Conservation (phyloP, 371 early-diverging fungal species). For the Saksenaea vasiformis region DNA sequence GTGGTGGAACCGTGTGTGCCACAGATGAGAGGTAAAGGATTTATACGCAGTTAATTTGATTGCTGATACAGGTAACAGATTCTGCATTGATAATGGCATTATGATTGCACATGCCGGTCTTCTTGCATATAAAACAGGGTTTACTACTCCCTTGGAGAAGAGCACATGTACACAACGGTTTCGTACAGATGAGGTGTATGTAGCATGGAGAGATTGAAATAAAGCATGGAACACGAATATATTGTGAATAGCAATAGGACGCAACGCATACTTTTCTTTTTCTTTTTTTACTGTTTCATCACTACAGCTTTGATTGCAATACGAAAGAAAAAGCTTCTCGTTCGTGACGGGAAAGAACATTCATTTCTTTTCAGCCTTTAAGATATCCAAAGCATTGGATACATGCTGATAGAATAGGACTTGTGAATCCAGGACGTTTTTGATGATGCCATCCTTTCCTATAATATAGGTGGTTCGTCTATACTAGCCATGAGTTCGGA, state of each 20-base stretch:
- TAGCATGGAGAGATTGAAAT: conserved; percentile 83
- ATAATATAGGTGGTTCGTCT: conserved; percentile 38
- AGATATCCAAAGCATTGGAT: conserved; percentile 10
- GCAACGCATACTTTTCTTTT: background rate
- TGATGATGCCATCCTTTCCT: conserved; percentile 29
- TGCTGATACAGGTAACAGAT: conserved; percentile 47
- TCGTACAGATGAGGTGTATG: conserved; percentile 91
- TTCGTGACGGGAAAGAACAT: no score
- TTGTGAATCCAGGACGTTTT: conserved; percentile 33
- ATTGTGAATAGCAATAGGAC: background rate
- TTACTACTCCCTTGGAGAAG: conserved; percentile 76
- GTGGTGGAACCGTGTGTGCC: conserved; percentile 90
- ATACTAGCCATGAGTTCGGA: background rate
- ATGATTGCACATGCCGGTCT: conserved; percentile 99
- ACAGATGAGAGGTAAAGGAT: conserved; percentile 90
- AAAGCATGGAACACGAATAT: background rate
- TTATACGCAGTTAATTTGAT: background rate
- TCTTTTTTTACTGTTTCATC: background rate
- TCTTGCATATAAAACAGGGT: conserved; percentile 74
- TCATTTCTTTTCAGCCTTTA: background rate
- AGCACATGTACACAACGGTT: conserved; percentile 96
- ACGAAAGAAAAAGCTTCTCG: no score
- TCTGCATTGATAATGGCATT: conserved; percentile 99
- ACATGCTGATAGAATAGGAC: conserved; percentile 29
- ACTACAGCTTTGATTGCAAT: no score